Evolutionary conservation across 179 eudicot genomes (phyloP).

Genomic region (Spinacia oleracea): DNA sequence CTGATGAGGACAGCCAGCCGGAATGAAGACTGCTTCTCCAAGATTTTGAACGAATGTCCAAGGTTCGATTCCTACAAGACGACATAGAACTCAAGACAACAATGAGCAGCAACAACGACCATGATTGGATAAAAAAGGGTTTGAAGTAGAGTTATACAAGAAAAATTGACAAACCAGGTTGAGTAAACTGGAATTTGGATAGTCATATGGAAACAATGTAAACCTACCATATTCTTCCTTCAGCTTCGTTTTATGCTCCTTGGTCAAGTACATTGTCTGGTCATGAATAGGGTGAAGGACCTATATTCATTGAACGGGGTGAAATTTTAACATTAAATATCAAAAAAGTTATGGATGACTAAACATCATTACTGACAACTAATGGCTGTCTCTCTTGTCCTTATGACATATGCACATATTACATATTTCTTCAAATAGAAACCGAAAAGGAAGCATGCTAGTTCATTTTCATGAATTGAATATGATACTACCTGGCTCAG

Average conservation of each 20-base stretch:
- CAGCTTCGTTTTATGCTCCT: slow-evolving; percentile 64
- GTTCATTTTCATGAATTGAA: too few species aligned
- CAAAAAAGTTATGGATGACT: too few species aligned
- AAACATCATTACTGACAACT: too few species aligned
- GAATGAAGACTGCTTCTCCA: slow-evolving; percentile 92
- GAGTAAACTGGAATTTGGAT: background rate
- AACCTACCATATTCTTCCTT: slow-evolving; percentile 78
- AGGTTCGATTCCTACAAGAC: slow-evolving; percentile 64
- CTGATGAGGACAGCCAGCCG: slow-evolving; percentile 96
- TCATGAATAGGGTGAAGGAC: slow-evolving; percentile 93
- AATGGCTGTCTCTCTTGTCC: too few species aligned
- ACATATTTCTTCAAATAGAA: too few species aligned
- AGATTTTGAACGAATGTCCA: slow-evolving; percentile 89
- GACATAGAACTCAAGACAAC: background rate
- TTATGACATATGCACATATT: too few species aligned
- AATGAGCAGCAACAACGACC: too few species aligned
- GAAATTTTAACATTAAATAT: too few species aligned
- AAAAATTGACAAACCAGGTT: background rate
- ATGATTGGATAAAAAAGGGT: too few species aligned
- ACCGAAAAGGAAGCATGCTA: too few species aligned
- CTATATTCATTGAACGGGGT: slow-evolving; percentile 53
- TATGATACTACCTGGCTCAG: slow-evolving; percentile 47
- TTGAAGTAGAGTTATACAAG: too few species aligned
- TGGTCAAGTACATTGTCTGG: slow-evolving; percentile 69
- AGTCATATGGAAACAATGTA: background rate